Percentiles rank a stretch among this genome's conserved stretches.
Evolutionary conservation across 75 land plant genomes (phyloP).

Genomic region (Cupressus sempervirens): DNA sequence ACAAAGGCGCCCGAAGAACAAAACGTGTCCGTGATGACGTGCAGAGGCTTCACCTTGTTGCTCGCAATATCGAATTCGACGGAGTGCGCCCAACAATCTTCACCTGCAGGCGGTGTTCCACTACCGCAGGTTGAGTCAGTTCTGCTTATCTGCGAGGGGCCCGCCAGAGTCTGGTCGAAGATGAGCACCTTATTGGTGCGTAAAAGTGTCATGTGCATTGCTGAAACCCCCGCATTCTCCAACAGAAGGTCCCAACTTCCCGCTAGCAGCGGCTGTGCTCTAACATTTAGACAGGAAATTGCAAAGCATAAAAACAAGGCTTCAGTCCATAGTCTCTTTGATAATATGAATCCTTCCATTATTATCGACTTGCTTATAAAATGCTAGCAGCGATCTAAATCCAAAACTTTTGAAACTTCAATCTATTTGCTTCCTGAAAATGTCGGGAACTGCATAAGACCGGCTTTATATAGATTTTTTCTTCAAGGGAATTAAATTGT

Average conservation of each 20-base stretch:
- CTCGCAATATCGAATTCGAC: conserved; percentile 24
- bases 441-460: no score
- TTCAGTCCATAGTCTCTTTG: not conserved
- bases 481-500: no score
- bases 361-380: not conserved
- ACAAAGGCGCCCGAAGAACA: conserved; percentile 43
- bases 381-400: not conserved
- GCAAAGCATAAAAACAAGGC: not conserved
- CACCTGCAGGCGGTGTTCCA: not conserved
- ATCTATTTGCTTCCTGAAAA: no score
- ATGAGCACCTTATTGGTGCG: no score
- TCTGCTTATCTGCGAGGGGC: no score
- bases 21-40: conserved; percentile 43
- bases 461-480: no score
- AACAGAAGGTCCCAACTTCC: conserved; percentile 27
- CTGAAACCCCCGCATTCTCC: conserved; percentile 12
- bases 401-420: no score
- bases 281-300: not conserved
- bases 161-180: no score
- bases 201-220: no score
- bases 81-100: conserved; percentile 34
- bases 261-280: not conserved
- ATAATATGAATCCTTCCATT: not conserved
- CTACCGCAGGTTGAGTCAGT: no score
- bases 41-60: conserved; percentile 35